Base-by-base conservation (phyloP, 2,329 filamentous ascomycete genomes). In the Lachnellula cervina region DNA sequence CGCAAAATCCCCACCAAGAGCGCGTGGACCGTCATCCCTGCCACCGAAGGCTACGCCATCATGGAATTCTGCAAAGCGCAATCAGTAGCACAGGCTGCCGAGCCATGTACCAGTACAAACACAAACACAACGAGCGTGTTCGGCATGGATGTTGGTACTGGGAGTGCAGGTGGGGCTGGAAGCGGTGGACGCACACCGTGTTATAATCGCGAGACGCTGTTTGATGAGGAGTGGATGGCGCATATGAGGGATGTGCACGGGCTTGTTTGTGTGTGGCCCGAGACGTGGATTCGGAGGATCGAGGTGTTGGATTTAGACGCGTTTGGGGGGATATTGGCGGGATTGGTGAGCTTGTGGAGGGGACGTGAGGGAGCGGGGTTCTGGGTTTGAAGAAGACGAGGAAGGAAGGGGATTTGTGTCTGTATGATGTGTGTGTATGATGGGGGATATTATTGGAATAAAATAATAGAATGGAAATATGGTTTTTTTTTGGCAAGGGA, bases 191-290 rank as follows among this genome's bases (percentile, higher is more conserved):
- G 51, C 57, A 25, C 42, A 0, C 66, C 66, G 13, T 68, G 66
- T 34, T 68, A 68, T 23, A 65, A 68, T 25, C 64, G 66, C 16
- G 63, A 67, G 40, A 68, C 62, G 9, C 54, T 68, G 1, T 68
- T 65, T 32, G 66, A 68, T 37, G 66, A 67, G 53, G 65, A 67
- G 53, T 67, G 66, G 65, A 64, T 67, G 54, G 57, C 58, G 37
- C 66, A 68, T 52, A 68, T 68, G 63, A 63, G 64, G 19, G 66
- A 68, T 58, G 60, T 68, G 16, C 65, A 68, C 58, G 66, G 66
- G 1, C 62, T 68, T 1, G 66, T 63, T 37, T 45, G 66, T 23
- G 42, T 68, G 1, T 68, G 66, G 66, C 66, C 66, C 2, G 63
- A 68, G 38, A 68, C 66, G 32, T 68, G 66, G 66, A 67, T 68